Evolutionary conservation across 2,329 filamentous ascomycete genomes (phyloP).

Genomic region (Clonostachys rhizophaga): DNA sequence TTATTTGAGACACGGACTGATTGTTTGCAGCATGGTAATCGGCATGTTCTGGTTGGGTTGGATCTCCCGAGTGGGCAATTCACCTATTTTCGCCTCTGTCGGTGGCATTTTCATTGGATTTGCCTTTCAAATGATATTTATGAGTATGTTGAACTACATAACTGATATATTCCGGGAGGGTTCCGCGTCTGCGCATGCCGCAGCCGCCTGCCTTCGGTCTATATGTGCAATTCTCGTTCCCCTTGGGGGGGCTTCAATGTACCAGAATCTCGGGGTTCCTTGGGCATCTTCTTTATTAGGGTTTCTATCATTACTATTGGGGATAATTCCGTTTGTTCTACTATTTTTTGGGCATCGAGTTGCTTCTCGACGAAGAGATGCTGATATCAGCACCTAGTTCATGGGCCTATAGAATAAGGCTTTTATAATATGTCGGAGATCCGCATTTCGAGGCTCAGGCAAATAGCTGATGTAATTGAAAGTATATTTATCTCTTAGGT

Average conservation of each 20-base stretch:
- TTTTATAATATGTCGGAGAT: no score
- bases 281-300: conserved; percentile 24
- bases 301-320: conserved; percentile 5
- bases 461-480: no score
- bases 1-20: conserved; percentile 1
- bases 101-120: conserved; percentile 36
- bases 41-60: conserved; percentile 57
- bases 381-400: no score
- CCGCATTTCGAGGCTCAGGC: no score
- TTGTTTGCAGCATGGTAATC: conserved; percentile 34
- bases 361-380: no score
- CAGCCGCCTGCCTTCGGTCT: conserved; percentile 22
- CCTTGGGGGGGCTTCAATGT: conserved; percentile 21
- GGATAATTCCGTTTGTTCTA: no score
- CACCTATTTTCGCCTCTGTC: conserved; percentile 27
- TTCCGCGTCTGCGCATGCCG: conserved; percentile 24
- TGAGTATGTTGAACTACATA: conserved; percentile 25
- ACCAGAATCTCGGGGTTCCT: conserved; percentile 18
- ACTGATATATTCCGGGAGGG: conserved; percentile 21
- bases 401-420: no score
- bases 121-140: conserved; percentile 22
- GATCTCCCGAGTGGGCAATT: conserved; percentile 34
- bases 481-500: no score
- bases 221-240: conserved; percentile 20
- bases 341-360: no score